Base-by-base conservation (phyloP, 306 rosid genomes). In the Morella rubra region DNA sequence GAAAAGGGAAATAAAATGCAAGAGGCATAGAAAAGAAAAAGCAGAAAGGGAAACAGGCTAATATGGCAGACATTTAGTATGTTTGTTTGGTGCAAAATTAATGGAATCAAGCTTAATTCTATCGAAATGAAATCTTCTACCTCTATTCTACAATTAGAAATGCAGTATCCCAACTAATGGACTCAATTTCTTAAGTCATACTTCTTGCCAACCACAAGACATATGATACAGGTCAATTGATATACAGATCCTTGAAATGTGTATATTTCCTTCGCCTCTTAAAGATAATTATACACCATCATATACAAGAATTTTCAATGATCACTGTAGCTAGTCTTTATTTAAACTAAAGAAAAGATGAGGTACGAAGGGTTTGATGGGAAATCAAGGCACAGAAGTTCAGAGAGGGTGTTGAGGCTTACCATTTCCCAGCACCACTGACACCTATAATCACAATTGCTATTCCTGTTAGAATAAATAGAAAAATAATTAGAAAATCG, bases 351-450 rank as follows among this genome's bases (percentile, higher is more conserved):
- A 78, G 53, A 32, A 49, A 50, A 2, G 3, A 40, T 44, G 24
- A 14, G n/a, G 4, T 59, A 59, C 4, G 24, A 53, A 19, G 7
- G 49, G 1, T 19, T 18, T 18, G 6, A 62, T 55, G 45, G 50
- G 0, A 40, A 72, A 32, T 14, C 10, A 19, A 7, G 15, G 13
- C 16, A 59, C 16, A 14, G 14, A 18, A 22, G 51, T 60, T 47
- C 40, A 13, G 42, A 55, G 15, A 42, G 56, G 32, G 61, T 6
- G 42, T 22, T 32, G 9, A 72, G 15, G 59, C 87, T 81, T 82
- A 91, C 98, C 96, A 84, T 89, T 94, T 90, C 52, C 98, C 97
- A 5, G 93, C 90, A 6, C 98, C 98, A 49, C 97, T 84, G 60
- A 94, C 96, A 54, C 97, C 97, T 93, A 89, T 89, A 44, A 94